Evolutionary conservation across 805 yeast species (phyloP), one percentile per base, ranked within the genome.

Genomic region (Candida coquimbonensis): DNA sequence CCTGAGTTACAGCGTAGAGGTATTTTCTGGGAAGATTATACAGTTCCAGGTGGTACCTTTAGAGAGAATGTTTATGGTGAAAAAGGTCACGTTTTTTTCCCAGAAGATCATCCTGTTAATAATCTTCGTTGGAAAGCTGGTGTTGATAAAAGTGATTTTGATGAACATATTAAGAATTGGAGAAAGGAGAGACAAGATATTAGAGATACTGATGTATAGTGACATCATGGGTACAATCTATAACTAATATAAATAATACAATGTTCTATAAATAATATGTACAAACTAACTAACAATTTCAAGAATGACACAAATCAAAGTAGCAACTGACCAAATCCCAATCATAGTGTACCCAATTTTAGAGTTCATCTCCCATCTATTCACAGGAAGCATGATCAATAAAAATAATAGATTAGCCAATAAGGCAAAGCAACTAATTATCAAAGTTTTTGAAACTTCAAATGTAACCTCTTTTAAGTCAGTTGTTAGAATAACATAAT

Each of bases 321-420:
- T 59, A 1, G 61, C 61, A 14, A 40, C n/a, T 13, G 47, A 19
- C 63, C 62, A 59, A 3, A 56, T 32, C 3, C 51, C 53, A 35
- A 58, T 53, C 62, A 59, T 59, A 7, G 41, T 36, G 41, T 49
- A 37, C 14, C 81, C 80, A 24, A 75, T 63, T 24, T 56, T 57
- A 41, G 64, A 59, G 49, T 70, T 69, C 48, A 77, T 64, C 16
- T 56, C 53, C 80, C 81, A 77, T 11, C 61, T 56, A 41, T 73
- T 73, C 34, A 66, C 43, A 0, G 82, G 81, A 1, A 77, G 65
- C 7, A 62, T 57, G 4, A 70, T 38, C 16, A 68, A 50, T 48
- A 73, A 67, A 14, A 71, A 60, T 1, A 66, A 17, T 17, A 76
- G 54, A 26, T 74, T 65, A 32, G 60, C 38, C n/a, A 73, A 35